Percentiles rank a stretch among this genome's conserved stretches.
Conservation (phyloP, 805 yeast species). For the Aciculoconidium aculeatum region DNA sequence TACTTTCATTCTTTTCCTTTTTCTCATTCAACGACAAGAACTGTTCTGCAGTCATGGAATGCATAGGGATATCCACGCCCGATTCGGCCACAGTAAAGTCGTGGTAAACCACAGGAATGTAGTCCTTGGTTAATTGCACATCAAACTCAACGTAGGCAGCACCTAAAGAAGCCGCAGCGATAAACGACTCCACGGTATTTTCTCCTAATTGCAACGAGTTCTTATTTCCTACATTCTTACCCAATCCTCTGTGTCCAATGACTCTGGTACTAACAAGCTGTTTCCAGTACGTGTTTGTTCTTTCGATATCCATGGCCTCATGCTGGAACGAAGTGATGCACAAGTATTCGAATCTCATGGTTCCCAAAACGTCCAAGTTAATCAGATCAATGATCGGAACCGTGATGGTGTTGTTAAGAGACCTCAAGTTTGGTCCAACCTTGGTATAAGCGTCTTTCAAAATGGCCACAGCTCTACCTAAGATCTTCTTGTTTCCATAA, state of each 20-base stretch:
- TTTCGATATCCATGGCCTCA: conserved; percentile 55
- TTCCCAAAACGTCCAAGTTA: conserved; percentile 71
- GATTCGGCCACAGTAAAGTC: conserved; percentile 93
- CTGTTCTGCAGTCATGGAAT: conserved; percentile 82
- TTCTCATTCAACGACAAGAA: conserved; percentile 53
- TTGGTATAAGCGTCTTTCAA: conserved; percentile 55
- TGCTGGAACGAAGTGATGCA: conserved; percentile 69
- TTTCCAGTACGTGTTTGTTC: conserved; percentile 86
- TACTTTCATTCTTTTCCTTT: conserved; percentile 7
- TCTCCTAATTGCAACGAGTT: conserved; percentile 89
- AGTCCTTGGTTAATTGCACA: conserved; percentile 89
- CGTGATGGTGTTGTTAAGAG: conserved; percentile 59
- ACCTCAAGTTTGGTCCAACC: conserved; percentile 63
- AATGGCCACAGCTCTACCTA: conserved; percentile 83
- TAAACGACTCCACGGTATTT: conserved; percentile 89
- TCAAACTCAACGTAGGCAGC: conserved; percentile 97
- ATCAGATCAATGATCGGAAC: conserved; percentile 72
- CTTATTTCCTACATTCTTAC: conserved; percentile 70
- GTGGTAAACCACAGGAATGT: conserved; percentile 88
- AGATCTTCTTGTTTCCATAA: conserved; percentile 48
- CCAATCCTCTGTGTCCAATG: conserved; percentile 94
- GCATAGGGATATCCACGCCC: conserved; percentile 96
- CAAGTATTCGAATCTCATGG: conserved; percentile 68
- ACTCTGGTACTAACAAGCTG: conserved; percentile 83
- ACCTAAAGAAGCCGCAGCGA: conserved; percentile 93